phyloP scores from a whole-genome alignment of 306 rosid species.

The Glycyrrhiza uralensis region DNA sequence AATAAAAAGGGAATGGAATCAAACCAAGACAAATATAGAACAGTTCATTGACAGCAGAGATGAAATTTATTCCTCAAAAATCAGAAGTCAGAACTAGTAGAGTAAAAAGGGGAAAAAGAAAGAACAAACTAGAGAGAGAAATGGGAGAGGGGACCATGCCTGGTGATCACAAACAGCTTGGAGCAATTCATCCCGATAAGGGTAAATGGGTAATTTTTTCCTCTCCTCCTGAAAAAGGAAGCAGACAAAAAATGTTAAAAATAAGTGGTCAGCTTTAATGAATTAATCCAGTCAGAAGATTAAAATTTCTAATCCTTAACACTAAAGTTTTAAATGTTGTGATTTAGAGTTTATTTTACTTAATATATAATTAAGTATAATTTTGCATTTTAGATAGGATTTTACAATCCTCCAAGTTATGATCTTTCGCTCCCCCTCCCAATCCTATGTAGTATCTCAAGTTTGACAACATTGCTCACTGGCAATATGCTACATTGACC shows the following conservation, averaged over 20 bases:
- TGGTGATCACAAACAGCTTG: constrained; percentile 77
- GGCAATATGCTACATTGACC: no score
- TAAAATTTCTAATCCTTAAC: neutral
- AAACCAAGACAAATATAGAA: neutral
- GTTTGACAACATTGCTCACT: no score
- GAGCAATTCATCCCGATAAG: constrained; percentile 75
- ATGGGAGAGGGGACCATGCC: constrained; percentile 37
- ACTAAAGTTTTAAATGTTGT: neutral
- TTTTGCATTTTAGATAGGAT: no score
- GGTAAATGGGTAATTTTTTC: constrained; percentile 71
- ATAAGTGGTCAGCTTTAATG: neutral
- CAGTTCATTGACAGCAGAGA: neutral
- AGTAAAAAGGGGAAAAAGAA: neutral
- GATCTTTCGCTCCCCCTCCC: no score
- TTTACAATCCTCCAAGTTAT: no score
- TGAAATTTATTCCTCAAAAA: neutral
- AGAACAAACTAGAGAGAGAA: neutral
- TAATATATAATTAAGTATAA: no score
- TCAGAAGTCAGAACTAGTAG: neutral
- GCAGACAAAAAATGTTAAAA: constrained; percentile 12
- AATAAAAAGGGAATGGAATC: neutral
- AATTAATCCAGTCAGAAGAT: constrained; percentile 14
- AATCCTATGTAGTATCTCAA: no score
- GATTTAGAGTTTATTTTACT: no score
- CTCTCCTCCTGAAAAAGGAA: constrained; percentile 63